Percentiles rank a stretch among this genome's conserved stretches.
Conservation (phyloP, 2,329 filamentous ascomycete species). For the Neocucurbitaria cava region DNA sequence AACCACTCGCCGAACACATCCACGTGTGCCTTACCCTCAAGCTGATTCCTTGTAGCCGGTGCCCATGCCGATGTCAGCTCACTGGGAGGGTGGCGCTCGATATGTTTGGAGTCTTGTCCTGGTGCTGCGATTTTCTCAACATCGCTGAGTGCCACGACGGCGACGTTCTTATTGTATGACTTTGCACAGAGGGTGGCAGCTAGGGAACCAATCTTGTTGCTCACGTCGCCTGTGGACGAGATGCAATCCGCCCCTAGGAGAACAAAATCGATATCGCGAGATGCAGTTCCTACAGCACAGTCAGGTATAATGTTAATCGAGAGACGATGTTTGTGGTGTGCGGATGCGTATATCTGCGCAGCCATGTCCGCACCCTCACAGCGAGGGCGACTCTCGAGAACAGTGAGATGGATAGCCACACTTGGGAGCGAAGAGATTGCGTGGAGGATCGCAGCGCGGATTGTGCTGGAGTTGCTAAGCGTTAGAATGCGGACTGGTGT, state of each 20-base stretch:
- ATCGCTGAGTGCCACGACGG: slow-evolving; percentile 65
- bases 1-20: slow-evolving; percentile 50
- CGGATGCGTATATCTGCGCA: slow-evolving; percentile 44
- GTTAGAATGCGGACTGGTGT: slow-evolving; percentile 25
- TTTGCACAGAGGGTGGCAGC: slow-evolving; percentile 64
- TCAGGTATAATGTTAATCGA: slow-evolving; percentile 64
- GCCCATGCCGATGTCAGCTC: slow-evolving; percentile 60
- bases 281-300: slow-evolving; percentile 64
- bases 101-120: not conserved
- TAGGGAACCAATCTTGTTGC: slow-evolving; percentile 72
- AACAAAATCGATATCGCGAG: slow-evolving; percentile 61
- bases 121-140: slow-evolving; percentile 64
- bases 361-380: slow-evolving; percentile 70
- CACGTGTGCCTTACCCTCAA: slow-evolving; percentile 32
- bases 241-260: slow-evolving; percentile 72
- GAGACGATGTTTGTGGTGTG: slow-evolving; percentile 27
- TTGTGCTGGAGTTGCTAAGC: slow-evolving; percentile 63
- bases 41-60: slow-evolving; percentile 7
- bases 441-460: slow-evolving; percentile 58
- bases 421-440: slow-evolving; percentile 44
- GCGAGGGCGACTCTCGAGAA: slow-evolving; percentile 72
- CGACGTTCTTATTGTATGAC: slow-evolving; percentile 54
- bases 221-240: slow-evolving; percentile 63
- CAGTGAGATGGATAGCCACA: slow-evolving; percentile 60
- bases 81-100: slow-evolving; percentile 55